Evolutionary conservation across 2,329 filamentous ascomycete species (phyloP).

Genomic region (Bipolaris oryzae): DNA sequence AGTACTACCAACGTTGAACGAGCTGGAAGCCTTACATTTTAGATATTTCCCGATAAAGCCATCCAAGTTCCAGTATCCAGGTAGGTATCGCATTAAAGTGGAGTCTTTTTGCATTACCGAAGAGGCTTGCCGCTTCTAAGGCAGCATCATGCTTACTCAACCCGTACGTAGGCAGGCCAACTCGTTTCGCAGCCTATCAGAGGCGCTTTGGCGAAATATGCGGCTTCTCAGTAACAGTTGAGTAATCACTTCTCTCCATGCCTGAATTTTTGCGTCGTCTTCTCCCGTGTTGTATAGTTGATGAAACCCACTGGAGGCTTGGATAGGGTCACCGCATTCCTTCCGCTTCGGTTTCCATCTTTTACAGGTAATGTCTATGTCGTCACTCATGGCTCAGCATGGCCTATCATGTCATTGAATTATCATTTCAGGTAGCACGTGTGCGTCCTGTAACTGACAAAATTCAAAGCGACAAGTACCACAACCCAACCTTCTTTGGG

Average conservation of each 20-base stretch:
- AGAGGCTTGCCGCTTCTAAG: background rate
- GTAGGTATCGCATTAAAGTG: background rate
- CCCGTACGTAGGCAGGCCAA: background rate
- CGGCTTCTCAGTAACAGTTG: conserved; percentile 1
- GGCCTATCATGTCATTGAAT: no score
- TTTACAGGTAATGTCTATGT: no score
- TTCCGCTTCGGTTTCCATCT: no score
- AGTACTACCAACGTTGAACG: background rate
- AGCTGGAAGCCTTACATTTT: background rate
- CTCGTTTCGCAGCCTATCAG: background rate
- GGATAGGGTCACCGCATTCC: background rate
- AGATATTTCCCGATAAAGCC: background rate
- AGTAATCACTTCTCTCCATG: background rate
- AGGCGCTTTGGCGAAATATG: conserved; percentile 5
- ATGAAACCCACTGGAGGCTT: background rate
- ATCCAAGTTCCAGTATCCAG: background rate
- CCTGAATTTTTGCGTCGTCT: no score
- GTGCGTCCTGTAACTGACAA: no score
- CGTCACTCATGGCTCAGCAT: no score
- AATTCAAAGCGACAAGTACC: no score
- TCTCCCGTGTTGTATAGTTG: background rate
- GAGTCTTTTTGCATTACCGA: background rate
- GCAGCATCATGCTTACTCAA: background rate
- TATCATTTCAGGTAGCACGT: no score
- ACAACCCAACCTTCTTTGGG: no score